Percentiles rank a stretch among this genome's conserved stretches.
Evolutionary conservation across 176 grass and related monocot species (phyloP).

Genomic region (maize (Zea mays)): DNA sequence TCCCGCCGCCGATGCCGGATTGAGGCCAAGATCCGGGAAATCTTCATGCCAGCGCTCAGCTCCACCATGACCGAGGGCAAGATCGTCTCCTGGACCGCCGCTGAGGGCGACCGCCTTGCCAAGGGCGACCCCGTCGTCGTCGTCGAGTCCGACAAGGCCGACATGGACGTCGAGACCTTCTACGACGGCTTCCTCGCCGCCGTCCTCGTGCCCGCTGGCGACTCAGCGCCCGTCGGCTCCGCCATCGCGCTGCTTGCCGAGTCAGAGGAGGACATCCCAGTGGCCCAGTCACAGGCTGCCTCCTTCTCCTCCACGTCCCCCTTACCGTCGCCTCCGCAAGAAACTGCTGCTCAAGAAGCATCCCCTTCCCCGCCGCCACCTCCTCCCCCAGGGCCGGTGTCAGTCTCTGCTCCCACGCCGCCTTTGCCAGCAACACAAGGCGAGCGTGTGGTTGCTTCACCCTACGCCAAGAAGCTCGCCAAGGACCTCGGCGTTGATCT

Average conservation of each 20-base stretch:
- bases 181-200: conserved; percentile 87
- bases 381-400: conserved; percentile 32
- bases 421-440: conserved; percentile 64
- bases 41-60: conserved; percentile 99
- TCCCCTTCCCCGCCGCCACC: conserved; percentile 20
- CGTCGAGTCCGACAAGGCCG: conserved; percentile 98
- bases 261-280: conserved; percentile 75
- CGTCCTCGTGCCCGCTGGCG: conserved; percentile 75
- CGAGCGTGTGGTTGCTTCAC: conserved; percentile 77
- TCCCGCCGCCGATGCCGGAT: conserved; percentile 45
- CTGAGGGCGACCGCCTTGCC: conserved; percentile 81
- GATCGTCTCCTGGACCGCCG: conserved; percentile 83
- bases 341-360: conserved; percentile 41
- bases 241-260: conserved; percentile 94
- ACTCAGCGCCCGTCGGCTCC: conserved; percentile 84
- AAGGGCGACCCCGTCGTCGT: conserved; percentile 96
- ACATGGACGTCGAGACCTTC: conserved; percentile 99
- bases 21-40: conserved; percentile 95
- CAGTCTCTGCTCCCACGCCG: conserved; percentile 37
- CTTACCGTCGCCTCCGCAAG: conserved; percentile 34
- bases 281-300: conserved; percentile 70
- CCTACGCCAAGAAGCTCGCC: conserved; percentile 92
- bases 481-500: conserved; percentile 86
- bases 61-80: conserved; percentile 99
- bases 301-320: conserved; percentile 30